Evolutionary conservation across 306 rosid genomes (phyloP), one percentile per base, ranked within the genome.

Genomic region (Adenanthera pavonina): DNA sequence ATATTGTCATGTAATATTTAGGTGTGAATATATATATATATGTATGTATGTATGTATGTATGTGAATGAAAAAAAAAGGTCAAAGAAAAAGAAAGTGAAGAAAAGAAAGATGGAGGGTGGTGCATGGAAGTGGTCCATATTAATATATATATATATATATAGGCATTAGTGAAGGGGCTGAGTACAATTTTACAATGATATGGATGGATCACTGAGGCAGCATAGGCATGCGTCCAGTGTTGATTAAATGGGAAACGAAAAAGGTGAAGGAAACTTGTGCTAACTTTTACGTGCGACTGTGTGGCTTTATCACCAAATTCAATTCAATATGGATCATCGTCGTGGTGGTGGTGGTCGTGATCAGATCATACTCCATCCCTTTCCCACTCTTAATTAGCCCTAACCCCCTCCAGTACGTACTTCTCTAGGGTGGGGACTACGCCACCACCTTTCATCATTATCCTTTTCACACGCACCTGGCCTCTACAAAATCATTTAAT

Each of bases 181-280:
- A 77, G 85, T 83, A 86, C 87, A 70, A 80, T 25, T n/a, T 83
- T 67, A 77, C 81, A 87, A 82, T 79, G 90, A 87, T 87, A 75
- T 82, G 85, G 90, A 87, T 87, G 69, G 88, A 84, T 87, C 90
- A 84, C 88, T 84, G 73, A 67, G 8, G 53, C 7, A 47, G 35
- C 33, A 68, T 10, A 43, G 51, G 90, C 90, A 87, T 87, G 90
- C 90, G 88, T 79, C 75, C 90, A 87, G 49, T 76, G 82, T 82
- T 78, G 80, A 87, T 81, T 71, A 59, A 76, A 79, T 61, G 60
- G 72, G 83, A 81, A 84, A 75, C 80, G 46, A 41, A 40, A 86
- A 80, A 72, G 74, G 53, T 76, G 16, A 77, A 61, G 2, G 2
- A 6, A 74, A 60, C 30, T 43, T 77, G 79, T 77, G 82, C 79